Conservation (phyloP, 164 flowering plant genomes). For the Vitis vinifera region ASM3070453v1 NC_081805.1:3925001-3925500, state of each 20-base stretch:
- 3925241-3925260: slow-evolving; percentile 96
- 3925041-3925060: background rate
- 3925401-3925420: slow-evolving; percentile 20
- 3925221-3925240: slow-evolving; percentile 78
- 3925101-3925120: no score
- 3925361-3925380: slow-evolving; percentile 1
- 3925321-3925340: slow-evolving; percentile 64
- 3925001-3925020: no score
- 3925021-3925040: background rate
- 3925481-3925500: slow-evolving; percentile 94
- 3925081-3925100: no score
- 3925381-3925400: background rate
- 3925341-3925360: slow-evolving; percentile 5
- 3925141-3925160: slow-evolving; percentile 40
- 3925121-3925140: background rate
- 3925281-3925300: slow-evolving; percentile 77
- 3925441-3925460: slow-evolving; percentile 52
- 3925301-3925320: slow-evolving; percentile 90
- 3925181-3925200: slow-evolving; percentile 81
- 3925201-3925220: slow-evolving; percentile 84
- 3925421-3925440: slow-evolving; percentile 79
- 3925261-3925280: slow-evolving; percentile 81
- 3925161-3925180: slow-evolving; percentile 84
- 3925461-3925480: slow-evolving; percentile 73
- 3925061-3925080: background rate